phyloP scores from a whole-genome alignment of 2,329 filamentous ascomycete species.

The Phyllosticta citribraziliensis region DNA sequence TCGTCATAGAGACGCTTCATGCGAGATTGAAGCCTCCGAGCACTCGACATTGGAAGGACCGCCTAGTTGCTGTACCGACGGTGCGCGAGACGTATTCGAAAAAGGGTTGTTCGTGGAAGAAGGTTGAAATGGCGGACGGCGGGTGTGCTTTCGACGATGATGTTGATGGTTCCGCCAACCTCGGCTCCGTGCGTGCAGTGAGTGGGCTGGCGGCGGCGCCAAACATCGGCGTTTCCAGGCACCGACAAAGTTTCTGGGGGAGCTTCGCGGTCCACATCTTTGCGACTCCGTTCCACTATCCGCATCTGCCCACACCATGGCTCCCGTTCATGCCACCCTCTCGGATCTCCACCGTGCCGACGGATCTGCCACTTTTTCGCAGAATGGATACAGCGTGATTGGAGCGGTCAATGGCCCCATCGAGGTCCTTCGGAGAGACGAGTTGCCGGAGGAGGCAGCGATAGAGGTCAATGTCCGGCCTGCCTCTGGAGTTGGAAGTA shows the following conservation, averaged over 20 bases:
- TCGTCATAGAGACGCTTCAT: constrained; percentile 54
- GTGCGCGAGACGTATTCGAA: background rate
- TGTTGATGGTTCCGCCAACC: background rate
- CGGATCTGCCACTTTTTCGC: constrained; percentile 68
- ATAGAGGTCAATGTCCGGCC: constrained; percentile 87
- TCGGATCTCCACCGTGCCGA: constrained; percentile 57
- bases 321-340: constrained; percentile 21
- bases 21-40: constrained; percentile 23
- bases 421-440: constrained; percentile 79
- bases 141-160: background rate
- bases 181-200: constrained; percentile 4
- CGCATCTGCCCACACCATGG: background rate
- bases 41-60: background rate
- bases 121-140: background rate
- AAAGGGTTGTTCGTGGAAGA: background rate
- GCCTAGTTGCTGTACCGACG: background rate
- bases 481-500: constrained; percentile 71
- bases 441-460: constrained; percentile 81
- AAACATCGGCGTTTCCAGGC: constrained; percentile 1
- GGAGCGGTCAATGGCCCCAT: constrained; percentile 87
- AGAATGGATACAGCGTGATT: constrained; percentile 69
- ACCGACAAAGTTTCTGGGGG: constrained; percentile 8
- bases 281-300: background rate
- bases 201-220: background rate
- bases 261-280: constrained; percentile 1